phyloP scores from a whole-genome alignment of 2,329 filamentous ascomycete species.

The Botrytis aclada region DNA sequence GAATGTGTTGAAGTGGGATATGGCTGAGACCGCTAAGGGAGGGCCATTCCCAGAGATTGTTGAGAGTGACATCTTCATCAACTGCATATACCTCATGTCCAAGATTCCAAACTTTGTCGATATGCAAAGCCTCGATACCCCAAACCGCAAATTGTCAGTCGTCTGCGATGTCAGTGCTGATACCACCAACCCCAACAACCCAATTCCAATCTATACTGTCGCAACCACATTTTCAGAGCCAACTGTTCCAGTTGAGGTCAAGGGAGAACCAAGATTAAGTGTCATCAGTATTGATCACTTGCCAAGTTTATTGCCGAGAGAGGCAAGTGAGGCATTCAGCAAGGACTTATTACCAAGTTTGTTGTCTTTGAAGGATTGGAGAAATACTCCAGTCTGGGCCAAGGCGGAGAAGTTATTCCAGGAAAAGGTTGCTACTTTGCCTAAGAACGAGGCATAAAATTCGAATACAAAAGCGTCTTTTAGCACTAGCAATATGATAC shows the following conservation, averaged over 20 bases:
- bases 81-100: conserved; percentile 82
- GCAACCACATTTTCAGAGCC: conserved; percentile 86
- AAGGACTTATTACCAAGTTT: conserved; percentile 74
- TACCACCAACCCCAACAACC: conserved; percentile 64
- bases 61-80: conserved; percentile 74
- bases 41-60: conserved; percentile 79
- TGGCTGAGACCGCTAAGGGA: conserved; percentile 66
- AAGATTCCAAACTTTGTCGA: conserved; percentile 82
- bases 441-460: conserved; percentile 37
- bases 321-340: conserved; percentile 84
- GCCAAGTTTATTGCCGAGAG: conserved; percentile 77
- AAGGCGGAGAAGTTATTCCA: conserved; percentile 81
- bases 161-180: conserved; percentile 78
- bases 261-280: conserved; percentile 54
- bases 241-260: conserved; percentile 71
- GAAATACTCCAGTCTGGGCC: conserved; percentile 73
- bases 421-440: conserved; percentile 72
- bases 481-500: neutral
- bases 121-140: conserved; percentile 61
- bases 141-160: conserved; percentile 71
- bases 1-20: conserved; percentile 68
- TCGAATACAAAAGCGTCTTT: neutral
- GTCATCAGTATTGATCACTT: conserved; percentile 90
- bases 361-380: conserved; percentile 72
- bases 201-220: conserved; percentile 76